Evolutionary conservation across 805 yeast genomes (phyloP).

Genomic region (Lipomyces starkeyi): DNA sequence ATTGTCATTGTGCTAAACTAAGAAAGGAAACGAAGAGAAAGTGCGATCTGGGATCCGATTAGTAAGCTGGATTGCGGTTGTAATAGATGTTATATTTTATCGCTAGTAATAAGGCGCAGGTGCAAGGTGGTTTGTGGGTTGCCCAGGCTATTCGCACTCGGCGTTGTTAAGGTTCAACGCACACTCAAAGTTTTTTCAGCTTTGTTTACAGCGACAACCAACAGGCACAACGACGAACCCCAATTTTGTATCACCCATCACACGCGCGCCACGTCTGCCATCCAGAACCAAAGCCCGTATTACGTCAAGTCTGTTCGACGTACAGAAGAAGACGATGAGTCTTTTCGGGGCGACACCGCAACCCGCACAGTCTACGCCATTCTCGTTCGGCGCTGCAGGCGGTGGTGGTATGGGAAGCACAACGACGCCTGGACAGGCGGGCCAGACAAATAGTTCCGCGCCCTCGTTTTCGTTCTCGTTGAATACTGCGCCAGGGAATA

Average conservation of each 20-base stretch:
- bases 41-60: not conserved
- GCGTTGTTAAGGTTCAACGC: not conserved
- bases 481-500: not conserved
- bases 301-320: not conserved
- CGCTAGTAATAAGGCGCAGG: not conserved
- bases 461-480: constrained; percentile 2
- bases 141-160: too few species aligned
- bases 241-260: not conserved
- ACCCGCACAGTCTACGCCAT: not conserved
- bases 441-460: not conserved
- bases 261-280: not conserved
- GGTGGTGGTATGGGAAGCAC: not conserved
- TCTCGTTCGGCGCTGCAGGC: not conserved
- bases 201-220: not conserved
- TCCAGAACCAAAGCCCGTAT: not conserved
- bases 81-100: not conserved
- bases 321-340: not conserved
- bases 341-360: not conserved
- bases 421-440: not conserved
- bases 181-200: not conserved
- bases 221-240: not conserved
- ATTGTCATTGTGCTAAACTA: not conserved
- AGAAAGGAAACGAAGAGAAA: not conserved
- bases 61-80: not conserved
- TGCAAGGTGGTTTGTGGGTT: too few species aligned